Conservation (phyloP, 192 early-diverging fungal species). For the Umbelopsis isabellina region DNA sequence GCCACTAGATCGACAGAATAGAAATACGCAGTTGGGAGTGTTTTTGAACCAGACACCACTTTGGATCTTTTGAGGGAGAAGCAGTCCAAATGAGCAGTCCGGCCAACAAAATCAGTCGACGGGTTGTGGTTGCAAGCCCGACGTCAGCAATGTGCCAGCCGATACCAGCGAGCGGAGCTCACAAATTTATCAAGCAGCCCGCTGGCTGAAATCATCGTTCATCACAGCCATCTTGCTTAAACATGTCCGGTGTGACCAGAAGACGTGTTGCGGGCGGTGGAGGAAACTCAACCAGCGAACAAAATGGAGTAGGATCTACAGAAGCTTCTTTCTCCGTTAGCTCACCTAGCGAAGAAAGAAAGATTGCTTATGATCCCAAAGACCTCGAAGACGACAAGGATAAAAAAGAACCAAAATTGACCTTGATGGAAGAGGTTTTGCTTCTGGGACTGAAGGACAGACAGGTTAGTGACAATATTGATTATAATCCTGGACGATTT, state of each 20-base stretch:
- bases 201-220: slow-evolving; percentile 8
- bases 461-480: slow-evolving; percentile 55
- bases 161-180: slow-evolving; percentile 2
- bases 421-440: slow-evolving; percentile 95
- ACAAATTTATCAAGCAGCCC: slow-evolving; percentile 1
- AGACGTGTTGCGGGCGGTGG: slow-evolving; percentile 19
- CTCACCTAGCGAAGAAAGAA: slow-evolving; percentile 32
- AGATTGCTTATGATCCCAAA: slow-evolving; percentile 56
- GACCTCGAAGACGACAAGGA: slow-evolving; percentile 60
- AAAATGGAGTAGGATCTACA: slow-evolving; percentile 5
- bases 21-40: no score
- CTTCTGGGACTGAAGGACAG: slow-evolving; percentile 93
- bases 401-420: slow-evolving; percentile 71
- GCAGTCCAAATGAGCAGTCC: slow-evolving; percentile 20
- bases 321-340: slow-evolving; percentile 3
- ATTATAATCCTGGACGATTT: not conserved
- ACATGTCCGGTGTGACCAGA: slow-evolving; percentile 22
- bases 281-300: not conserved
- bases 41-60: not conserved
- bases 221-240: slow-evolving; percentile 19
- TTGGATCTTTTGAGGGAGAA: not conserved
- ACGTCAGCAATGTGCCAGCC: slow-evolving; percentile 11
- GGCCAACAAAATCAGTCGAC: not conserved
- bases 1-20: no score
- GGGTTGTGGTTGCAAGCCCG: not conserved